These are phyloP conservation scores for Picea mariana DNA, from an alignment of 83 land plant genomes.

Conservation along the genomic window DNA sequence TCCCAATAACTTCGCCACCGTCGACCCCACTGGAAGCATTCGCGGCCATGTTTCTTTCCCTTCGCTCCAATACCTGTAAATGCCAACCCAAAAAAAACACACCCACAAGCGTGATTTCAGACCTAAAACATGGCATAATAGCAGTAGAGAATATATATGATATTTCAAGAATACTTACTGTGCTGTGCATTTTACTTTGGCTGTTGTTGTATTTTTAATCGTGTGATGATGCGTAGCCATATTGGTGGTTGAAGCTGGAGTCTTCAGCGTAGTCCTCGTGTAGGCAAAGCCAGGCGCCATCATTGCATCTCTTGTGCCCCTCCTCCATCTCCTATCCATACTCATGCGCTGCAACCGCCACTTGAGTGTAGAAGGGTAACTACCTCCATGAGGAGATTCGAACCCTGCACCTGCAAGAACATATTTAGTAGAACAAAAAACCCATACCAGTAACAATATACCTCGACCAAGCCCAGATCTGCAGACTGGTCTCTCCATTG, in stretches of 20 bases:
- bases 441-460: no score
- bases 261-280: background rate
- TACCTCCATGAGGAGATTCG: no score
- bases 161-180: background rate
- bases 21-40: conserved; percentile 48
- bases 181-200: background rate
- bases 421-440: no score
- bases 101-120: background rate
- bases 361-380: no score
- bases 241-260: background rate
- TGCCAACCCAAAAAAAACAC: background rate
- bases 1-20: conserved; percentile 54
- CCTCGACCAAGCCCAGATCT: no score
- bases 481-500: no score
- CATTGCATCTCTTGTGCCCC: no score
- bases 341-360: no score
- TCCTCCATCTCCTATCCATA: no score
- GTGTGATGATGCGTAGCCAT: background rate
- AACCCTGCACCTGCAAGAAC: no score
- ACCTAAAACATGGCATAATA: background rate
- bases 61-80: conserved; percentile 59
- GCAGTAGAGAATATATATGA: no score
- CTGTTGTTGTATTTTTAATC: background rate
- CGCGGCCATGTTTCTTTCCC: conserved; percentile 56
- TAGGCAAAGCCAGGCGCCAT: background rate